Conservation (phyloP, 805 yeast species). For the Wickerhamomyces bovis region DNA sequence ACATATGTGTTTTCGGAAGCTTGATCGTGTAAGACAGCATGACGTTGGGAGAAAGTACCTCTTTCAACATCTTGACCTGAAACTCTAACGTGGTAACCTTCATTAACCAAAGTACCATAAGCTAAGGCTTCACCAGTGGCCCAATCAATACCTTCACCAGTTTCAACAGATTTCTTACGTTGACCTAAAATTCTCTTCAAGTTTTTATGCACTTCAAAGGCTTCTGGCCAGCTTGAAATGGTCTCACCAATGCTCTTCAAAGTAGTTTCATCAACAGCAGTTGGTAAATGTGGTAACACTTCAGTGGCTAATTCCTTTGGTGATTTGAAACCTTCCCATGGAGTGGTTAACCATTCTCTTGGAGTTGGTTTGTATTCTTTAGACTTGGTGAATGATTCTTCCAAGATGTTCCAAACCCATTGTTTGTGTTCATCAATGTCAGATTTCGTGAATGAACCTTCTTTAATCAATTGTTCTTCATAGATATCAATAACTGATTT, state of each 20-base stretch:
- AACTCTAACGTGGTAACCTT: conserved; percentile 94
- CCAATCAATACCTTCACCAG: conserved; percentile 97
- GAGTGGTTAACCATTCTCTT: conserved; percentile 96
- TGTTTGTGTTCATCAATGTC: conserved; percentile 94
- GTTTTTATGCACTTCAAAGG: conserved; percentile 88
- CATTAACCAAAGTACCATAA: conserved; percentile 83
- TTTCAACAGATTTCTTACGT: conserved; percentile 80
- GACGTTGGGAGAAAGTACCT: conserved; percentile 99
- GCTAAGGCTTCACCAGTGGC: conserved; percentile 99
- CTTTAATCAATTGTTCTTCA: conserved; percentile 69
- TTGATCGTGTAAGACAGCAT: conserved; percentile 96
- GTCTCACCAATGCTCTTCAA: conserved; percentile 74
- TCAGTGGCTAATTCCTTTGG: conserved; percentile 96
- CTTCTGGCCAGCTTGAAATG: conserved; percentile 80
- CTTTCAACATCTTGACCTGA: conserved; percentile 99
- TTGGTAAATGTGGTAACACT: conserved; percentile 92
- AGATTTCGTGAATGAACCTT: conserved; percentile 82
- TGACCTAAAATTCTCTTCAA: conserved; percentile 87
- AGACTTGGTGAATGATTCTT: conserved; percentile 81
- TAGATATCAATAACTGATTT: conserved; percentile 83
- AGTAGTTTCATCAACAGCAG: conserved; percentile 69
- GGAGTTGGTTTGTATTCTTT: conserved; percentile 87
- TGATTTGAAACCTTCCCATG: conserved; percentile 98
- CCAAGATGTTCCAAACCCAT: conserved; percentile 96
- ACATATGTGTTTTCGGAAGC: conserved; percentile 73